Percentiles rank a stretch among this genome's conserved stretches.
These are phyloP conservation scores for Sanghuangporus sanghuang DNA, from an alignment of 1,284 basidiomycete genomes.

Conservation along the genomic window DNA sequence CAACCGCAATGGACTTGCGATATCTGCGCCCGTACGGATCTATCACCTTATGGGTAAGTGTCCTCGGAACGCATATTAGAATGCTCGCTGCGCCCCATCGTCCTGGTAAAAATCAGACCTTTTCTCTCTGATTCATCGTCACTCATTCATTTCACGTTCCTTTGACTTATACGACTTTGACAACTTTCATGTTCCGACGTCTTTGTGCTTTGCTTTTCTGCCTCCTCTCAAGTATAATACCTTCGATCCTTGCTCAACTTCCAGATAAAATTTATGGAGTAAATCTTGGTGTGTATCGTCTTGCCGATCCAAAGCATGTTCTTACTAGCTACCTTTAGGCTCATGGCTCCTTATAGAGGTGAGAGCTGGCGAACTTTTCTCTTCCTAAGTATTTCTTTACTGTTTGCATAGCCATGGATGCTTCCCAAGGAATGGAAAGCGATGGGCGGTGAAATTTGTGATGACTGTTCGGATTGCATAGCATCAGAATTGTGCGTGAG, in stretches of 20 bases:
- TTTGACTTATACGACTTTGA: background rate
- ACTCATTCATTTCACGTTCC: background rate
- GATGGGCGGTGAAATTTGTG: constrained; percentile 59
- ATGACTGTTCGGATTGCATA: constrained; percentile 51
- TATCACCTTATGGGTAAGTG: no score
- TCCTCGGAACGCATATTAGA: no score
- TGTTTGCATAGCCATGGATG: constrained; percentile 48
- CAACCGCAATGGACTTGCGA: no score
- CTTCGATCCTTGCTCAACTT: background rate
- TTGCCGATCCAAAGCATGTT: background rate
- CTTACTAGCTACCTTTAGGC: background rate
- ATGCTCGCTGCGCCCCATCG: no score
- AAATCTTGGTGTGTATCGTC: constrained; percentile 57
- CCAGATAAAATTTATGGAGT: constrained; percentile 56
- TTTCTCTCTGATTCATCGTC: no score
- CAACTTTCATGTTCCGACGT: background rate
- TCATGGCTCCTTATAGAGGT: constrained; percentile 50
- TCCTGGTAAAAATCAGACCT: no score
- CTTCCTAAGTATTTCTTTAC: background rate
- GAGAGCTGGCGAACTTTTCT: background rate
- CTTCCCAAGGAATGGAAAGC: constrained; percentile 59
- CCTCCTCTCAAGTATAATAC: background rate
- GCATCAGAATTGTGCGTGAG: constrained; percentile 50
- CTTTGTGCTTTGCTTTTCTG: background rate
- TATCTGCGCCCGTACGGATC: no score